Evolutionary conservation across 768 basidiomycete genomes (phyloP).

Genomic region (Psilocybe sp.): DNA sequence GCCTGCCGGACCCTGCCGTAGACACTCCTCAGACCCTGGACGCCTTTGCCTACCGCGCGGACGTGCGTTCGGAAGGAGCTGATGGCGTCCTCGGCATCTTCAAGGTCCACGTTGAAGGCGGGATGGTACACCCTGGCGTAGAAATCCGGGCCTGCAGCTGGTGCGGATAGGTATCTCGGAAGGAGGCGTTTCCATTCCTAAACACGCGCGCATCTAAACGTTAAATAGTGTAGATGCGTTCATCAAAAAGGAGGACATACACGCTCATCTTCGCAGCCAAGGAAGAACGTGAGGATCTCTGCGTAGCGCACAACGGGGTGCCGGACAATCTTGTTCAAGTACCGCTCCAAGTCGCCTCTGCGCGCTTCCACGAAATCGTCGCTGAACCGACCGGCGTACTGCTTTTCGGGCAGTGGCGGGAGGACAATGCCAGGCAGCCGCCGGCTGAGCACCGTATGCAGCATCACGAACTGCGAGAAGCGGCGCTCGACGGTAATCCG

Average conservation of each 20-base stretch:
- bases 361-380: conserved; percentile 82
- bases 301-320: conserved; percentile 79
- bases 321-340: conserved; percentile 63
- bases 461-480: conserved; percentile 80
- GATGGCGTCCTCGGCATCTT: conserved; percentile 60
- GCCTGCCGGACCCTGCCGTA: conserved; percentile 65
- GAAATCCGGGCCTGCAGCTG: conserved; percentile 72
- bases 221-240: neutral
- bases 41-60: conserved; percentile 63
- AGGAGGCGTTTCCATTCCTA: conserved; percentile 73
- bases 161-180: conserved; percentile 56
- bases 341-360: conserved; percentile 78
- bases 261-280: conserved; percentile 71
- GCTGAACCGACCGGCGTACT: conserved; percentile 78
- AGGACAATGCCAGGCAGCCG: conserved; percentile 75
- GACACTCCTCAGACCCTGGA: conserved; percentile 61
- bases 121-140: conserved; percentile 82
- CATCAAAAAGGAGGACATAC: conserved; percentile 39
- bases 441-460: conserved; percentile 68
- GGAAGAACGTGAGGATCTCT: conserved; percentile 77
- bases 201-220: conserved; percentile 2
- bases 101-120: conserved; percentile 75
- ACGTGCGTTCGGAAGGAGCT: conserved; percentile 67
- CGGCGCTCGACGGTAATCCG: conserved; percentile 76
- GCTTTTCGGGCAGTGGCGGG: conserved; percentile 83